Base-by-base conservation (phyloP, 305 asterid genomes). In the Ajuga reptans region DNA sequence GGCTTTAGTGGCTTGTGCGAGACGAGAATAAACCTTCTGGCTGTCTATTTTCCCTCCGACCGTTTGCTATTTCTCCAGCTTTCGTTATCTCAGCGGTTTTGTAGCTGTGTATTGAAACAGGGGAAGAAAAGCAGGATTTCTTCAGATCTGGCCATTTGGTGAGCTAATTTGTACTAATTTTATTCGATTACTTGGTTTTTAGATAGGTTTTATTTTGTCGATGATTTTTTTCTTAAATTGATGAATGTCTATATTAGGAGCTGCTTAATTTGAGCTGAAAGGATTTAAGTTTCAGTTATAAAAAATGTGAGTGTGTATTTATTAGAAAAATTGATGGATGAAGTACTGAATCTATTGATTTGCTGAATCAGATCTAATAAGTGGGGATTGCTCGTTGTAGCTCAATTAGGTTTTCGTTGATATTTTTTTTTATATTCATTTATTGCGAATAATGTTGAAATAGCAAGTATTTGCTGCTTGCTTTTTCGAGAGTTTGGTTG, bases 61-160 rank as follows among this genome's bases (percentile, higher is more conserved):
- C 64, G 53, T 49, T 51, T 60, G 37, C 31, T 29, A 9, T 31
- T 24, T 58, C 37, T 21, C 65, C 49, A 47, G 7, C 72, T 54
- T 12, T 42, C 37, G 50, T 34, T 29, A 10, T 17, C 61, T 50
- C 50, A 27, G 12, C 58, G 60, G 72, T 75, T 33, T 68, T 61
- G 72, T 63, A 53, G 59, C 49, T 31, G 54, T 57, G 71, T 50
- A 6, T 58, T 62, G 75, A 39, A 24, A 27, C 69, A 31, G 73
- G 49, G 49, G 55, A 43, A 29, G 52, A 21, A 24, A 29, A 42
- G 72, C 54, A 9, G 14, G 61, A 43, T 50, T 24, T 62, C 69
- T 45, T 74, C 87, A 83, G 90, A 88, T 88, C 90, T 83, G 81
- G 72, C 50, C 57, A 27, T 69, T 80, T 60, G 87, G 93, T 89